These are phyloP conservation scores for Alternaria consortialis DNA, from an alignment of 2,329 filamentous ascomycete species.

Conservation along the genomic window DNA sequence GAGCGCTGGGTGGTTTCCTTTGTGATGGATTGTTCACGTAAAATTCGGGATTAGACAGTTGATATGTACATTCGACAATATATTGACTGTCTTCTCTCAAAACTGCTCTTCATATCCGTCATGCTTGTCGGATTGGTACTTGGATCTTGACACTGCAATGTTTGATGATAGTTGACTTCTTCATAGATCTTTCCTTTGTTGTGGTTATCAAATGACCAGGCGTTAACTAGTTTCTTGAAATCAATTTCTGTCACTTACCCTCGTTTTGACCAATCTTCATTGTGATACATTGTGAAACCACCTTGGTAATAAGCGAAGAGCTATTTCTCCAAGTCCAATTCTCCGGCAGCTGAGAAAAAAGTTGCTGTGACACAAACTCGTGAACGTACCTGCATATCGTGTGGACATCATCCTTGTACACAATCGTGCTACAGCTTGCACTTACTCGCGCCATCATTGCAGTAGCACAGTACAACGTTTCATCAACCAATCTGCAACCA, in stretches of 20 bases:
- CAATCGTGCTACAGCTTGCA: background rate
- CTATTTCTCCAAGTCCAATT: background rate
- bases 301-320: background rate
- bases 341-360: background rate
- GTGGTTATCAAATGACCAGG: conserved; percentile 3
- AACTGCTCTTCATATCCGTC: background rate
- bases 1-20: conserved; percentile 25
- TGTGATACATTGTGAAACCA: background rate
- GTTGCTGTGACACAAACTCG: background rate
- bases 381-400: background rate
- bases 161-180: conserved; percentile 9
- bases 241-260: background rate
- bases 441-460: background rate
- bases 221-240: background rate
- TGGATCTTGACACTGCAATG: background rate
- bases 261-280: background rate
- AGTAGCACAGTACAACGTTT: background rate
- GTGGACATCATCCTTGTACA: background rate
- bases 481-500: background rate
- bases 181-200: conserved; percentile 23
- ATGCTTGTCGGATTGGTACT: background rate
- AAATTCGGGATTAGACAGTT: conserved; percentile 15
- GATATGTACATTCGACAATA: conserved; percentile 33
- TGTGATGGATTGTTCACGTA: conserved; percentile 24
- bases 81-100: conserved; percentile 29